Conservation (phyloP, 331 rosid species). For the Telfairia occidentalis region DNA sequence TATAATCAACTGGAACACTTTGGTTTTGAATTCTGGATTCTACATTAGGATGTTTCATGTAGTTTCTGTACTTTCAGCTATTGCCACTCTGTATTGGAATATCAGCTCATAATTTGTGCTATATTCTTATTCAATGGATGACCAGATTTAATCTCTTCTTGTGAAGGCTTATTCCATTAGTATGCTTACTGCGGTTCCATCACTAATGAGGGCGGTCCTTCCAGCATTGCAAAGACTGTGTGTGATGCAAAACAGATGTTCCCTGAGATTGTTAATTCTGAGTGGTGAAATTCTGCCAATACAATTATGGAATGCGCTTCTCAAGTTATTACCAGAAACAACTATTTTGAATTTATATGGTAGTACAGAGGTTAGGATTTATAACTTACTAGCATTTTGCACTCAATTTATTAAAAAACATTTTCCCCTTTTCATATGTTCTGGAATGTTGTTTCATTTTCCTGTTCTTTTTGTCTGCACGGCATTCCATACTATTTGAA, state of each 20-base stretch:
- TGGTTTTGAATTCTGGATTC: not conserved
- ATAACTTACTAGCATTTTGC: not conserved
- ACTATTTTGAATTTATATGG: constrained; percentile 77
- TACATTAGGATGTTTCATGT: not conserved
- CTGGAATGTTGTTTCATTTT: not conserved
- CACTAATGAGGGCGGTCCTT: constrained; percentile 62
- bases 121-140: constrained; percentile 7
- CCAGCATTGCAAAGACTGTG: constrained; percentile 41
- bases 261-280: constrained; percentile 62
- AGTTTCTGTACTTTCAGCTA: not conserved
- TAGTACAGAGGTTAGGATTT: constrained; percentile 69
- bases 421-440: not conserved
- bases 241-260: constrained; percentile 18
- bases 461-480: not conserved
- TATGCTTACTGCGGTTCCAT: constrained; percentile 77
- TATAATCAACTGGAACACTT: not conserved
- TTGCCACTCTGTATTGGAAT: too few species aligned
- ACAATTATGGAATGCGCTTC: constrained; percentile 47
- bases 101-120: not conserved
- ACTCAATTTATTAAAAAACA: not conserved
- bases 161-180: constrained; percentile 58
- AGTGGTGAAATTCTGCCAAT: constrained; percentile 74
- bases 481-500: not conserved
- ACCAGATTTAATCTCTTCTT: not conserved
- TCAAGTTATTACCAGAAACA: constrained; percentile 57